Percentiles rank a stretch among this genome's conserved stretches.
Evolutionary conservation across 106 monocot species (phyloP).

Genomic region (Acorus gramineus): DNA sequence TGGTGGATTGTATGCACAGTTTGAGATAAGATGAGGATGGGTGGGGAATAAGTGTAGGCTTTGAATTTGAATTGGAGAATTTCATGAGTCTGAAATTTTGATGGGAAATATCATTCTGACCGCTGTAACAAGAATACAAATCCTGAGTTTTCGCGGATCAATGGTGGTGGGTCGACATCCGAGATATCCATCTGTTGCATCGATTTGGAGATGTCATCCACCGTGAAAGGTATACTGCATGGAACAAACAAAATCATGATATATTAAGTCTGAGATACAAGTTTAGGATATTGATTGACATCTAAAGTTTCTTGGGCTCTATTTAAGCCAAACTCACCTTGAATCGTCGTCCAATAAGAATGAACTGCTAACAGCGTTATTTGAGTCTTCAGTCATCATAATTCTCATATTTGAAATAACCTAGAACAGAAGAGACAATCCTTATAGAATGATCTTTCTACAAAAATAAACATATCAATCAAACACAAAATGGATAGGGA

Average conservation of each 20-base stretch:
- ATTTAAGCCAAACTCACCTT: slow-evolving; percentile 11
- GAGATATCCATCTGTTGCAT: slow-evolving; percentile 22
- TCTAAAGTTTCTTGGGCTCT: no score
- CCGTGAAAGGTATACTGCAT: slow-evolving; percentile 46
- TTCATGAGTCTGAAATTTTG: background rate
- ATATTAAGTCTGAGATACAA: no score
- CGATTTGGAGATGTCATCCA: slow-evolving; percentile 37
- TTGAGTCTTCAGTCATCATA: slow-evolving; percentile 32
- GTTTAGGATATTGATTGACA: no score
- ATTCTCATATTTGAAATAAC: slow-evolving; percentile 33
- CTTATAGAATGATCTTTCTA: background rate
- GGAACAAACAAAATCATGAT: background rate
- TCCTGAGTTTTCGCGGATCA: slow-evolving; percentile 27
- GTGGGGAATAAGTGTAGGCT: background rate
- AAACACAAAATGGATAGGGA: background rate
- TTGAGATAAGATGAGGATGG: background rate
- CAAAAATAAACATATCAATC: background rate
- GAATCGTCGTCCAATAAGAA: slow-evolving; percentile 48
- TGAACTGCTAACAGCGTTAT: slow-evolving; percentile 22
- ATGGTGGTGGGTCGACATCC: slow-evolving; percentile 28
- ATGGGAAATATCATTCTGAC: background rate
- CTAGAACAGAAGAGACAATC: slow-evolving; percentile 2
- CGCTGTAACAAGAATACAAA: slow-evolving; percentile 21
- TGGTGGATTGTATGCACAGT: slow-evolving; percentile 8
- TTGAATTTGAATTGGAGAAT: background rate